Base-by-base conservation (phyloP, 352 stramenopile species). In the Globisporangium spinosum region DNA sequence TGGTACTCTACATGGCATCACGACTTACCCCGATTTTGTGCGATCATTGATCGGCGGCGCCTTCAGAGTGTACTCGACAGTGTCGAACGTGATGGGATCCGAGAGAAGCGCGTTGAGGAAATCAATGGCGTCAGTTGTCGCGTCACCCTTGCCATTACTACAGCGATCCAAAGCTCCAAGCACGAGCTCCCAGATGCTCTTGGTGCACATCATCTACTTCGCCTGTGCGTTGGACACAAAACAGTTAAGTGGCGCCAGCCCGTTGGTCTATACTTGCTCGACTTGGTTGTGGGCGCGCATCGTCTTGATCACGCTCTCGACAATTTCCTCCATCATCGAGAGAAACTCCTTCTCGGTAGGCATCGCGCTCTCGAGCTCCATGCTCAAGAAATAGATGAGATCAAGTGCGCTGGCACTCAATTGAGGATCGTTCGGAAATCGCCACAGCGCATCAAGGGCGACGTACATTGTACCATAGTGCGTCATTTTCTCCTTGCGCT, bases 311-410 rank as follows among this genome's bases (percentile, higher is more conserved):
- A 78, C 59, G 25, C 51, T 58, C 1, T 69, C 58, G 17, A 84
- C 32, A 35, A 83, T 77, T 10, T 34, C 56, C 17, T 72, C 57
- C 17, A 77, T 62, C 2, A 53, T 61, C 8, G 55, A 27, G 13
- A 17, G 35, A 15, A 67, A 57, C 40, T 65, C 54, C 22, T 32
- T 47, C 35, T 63, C 57, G 13, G 54, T 69, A 2, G 43, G 35
- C 13, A 70, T 61, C 8, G 58, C 65, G 23, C 56, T 72, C 35
- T 86, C 78, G 0, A 89, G 62, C 40, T 87, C 79, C 15, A 80
- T 40, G 54, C 80, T 83, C 6, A 90, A 59, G n/a, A 81, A 82
- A 29, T 85, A 80, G 0, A 91, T 59, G 15, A 90, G 53, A 54
- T 90, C 85, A 5, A 85, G 68, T 12, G 74, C 76, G 22, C 71